These are phyloP conservation scores for Amanita jacksonii DNA, from an alignment of 768 basidiomycete species.

Conservation along the genomic window DNA sequence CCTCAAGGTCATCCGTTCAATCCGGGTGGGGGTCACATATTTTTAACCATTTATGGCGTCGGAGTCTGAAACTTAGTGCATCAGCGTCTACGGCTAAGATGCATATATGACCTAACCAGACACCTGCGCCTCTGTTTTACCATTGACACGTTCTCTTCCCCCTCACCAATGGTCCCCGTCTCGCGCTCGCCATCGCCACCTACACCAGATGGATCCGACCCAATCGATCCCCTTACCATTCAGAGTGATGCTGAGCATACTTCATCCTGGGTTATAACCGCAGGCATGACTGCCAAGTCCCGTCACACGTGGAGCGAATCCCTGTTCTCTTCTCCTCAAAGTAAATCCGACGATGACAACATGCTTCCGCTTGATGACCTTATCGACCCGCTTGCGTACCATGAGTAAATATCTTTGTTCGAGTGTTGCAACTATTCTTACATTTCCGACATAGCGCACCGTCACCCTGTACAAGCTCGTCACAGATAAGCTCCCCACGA, in stretches of 20 bases:
- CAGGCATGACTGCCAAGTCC: constrained; percentile 30
- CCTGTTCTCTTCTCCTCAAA: constrained; percentile 25
- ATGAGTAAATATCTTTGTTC: constrained; percentile 47
- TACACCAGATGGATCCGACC: constrained; percentile 57
- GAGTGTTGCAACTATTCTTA: constrained; percentile 9
- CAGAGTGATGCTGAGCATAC: constrained; percentile 38
- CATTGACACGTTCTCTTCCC: constrained; percentile 29
- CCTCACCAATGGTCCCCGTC: constrained; percentile 41
- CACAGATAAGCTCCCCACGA: constrained; percentile 16
- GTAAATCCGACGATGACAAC: constrained; percentile 39
- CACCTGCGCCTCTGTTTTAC: too few relatives aligned
- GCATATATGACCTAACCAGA: too few relatives aligned
- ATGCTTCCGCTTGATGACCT: constrained; percentile 68
- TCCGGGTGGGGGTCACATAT: constrained; percentile 25
- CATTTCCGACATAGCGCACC: constrained; percentile 23
- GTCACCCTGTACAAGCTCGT: constrained; percentile 21
- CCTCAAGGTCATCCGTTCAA: constrained; percentile 36
- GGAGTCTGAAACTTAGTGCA: not conserved
- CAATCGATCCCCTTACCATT: constrained; percentile 38
- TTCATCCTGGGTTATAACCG: constrained; percentile 50
- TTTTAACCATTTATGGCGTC: not conserved
- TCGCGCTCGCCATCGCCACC: constrained; percentile 68
- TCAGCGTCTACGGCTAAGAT: too few relatives aligned
- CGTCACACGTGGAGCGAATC: constrained; percentile 37
- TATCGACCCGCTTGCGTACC: constrained; percentile 65